Base-by-base conservation (phyloP, 2,329 filamentous ascomycete genomes). In the Fusarium domesticum region DNA sequence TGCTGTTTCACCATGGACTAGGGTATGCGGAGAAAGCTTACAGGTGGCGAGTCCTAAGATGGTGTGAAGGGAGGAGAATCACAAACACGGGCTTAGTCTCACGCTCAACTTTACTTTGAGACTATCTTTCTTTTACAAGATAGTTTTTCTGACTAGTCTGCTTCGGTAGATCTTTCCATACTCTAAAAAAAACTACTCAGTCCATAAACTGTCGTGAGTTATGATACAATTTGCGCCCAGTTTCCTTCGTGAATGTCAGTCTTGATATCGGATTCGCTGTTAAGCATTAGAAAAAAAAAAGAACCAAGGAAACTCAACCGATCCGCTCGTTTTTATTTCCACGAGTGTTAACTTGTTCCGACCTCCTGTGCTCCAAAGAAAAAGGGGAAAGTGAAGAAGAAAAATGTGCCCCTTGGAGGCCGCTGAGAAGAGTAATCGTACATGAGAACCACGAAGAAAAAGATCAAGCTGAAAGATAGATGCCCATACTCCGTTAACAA, bases 381-480 rank as follows among this genome's bases (percentile, higher is more conserved):
- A 45, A 48, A 46, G 38, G 16, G 33, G 39, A 42, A 43, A 37
- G 25, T 16, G 7, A 39, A 28, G 7, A 28, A 28, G 23, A 6
- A 39, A 42, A 47, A 35, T 31, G 35, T 32, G 15, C 33, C 23
- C 51, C 39, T 43, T 43, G 45, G 28, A 44, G 36, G 34, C 35
- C 35, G 33, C 40, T 42, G 28, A 59, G 57, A 63, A 60, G 45
- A 53, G 48, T 68, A 67, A 44, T 67, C 56, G 54, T 67, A 70
- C 67, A 69, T 40, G 57, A 45, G 38, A 19, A 38, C 42, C 45
- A 51, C 35, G 43, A 37, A 44, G 19, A 45, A 25, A 40, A 37
- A 38, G 42, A 42, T 18, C 8, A 32, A 45, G 14, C 23, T 12
- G 14, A 12, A 12, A 28, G 3, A 28, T 28, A 28, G 23, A 28